A percentile compares a stretch with the other conserved stretches of the same genome.
Evolutionary conservation across 225 moss, liverwort and hornwort genomes (phyloP).

Genomic region (Sphagnum contortum): DNA sequence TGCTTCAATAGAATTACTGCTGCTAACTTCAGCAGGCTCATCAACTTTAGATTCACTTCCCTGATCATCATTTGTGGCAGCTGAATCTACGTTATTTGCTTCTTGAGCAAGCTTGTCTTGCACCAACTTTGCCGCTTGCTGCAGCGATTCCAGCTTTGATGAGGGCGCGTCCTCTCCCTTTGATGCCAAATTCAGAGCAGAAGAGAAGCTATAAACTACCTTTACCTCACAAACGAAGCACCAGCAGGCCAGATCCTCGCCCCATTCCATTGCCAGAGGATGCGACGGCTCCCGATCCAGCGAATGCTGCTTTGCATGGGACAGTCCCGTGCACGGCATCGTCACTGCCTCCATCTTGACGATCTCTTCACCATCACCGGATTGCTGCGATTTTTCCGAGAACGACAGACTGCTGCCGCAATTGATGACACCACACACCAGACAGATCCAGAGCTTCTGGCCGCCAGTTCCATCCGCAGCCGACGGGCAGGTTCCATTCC

Average conservation of each 20-base stretch:
- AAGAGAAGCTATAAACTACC: slow-evolving; percentile 1
- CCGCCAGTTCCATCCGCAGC: slow-evolving; percentile 9
- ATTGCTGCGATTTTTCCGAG: background rate
- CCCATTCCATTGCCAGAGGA: slow-evolving; percentile 47
- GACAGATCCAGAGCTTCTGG: slow-evolving; percentile 53
- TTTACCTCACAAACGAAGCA: slow-evolving; percentile 48
- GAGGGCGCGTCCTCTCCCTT: slow-evolving; percentile 10
- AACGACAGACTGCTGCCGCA: slow-evolving; percentile 13
- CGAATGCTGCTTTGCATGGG: slow-evolving; percentile 44
- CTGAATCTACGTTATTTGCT: slow-evolving; percentile 3
- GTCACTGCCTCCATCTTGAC: slow-evolving; percentile 9
- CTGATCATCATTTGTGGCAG: slow-evolving; percentile 1
- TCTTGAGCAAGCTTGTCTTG: slow-evolving; percentile 14
- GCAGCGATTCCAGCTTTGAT: slow-evolving; percentile 11
- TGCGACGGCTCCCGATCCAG: slow-evolving; percentile 25
- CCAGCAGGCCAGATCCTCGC: slow-evolving; percentile 38
- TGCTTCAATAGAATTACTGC: background rate
- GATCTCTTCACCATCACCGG: slow-evolving; percentile 3
- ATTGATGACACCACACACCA: slow-evolving; percentile 47
- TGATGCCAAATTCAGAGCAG: background rate
- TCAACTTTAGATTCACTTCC: slow-evolving; percentile 5
- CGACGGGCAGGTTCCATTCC: slow-evolving; percentile 11
- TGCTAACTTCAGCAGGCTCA: slow-evolving; percentile 4
- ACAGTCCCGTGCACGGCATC: slow-evolving; percentile 13
- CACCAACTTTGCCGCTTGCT: slow-evolving; percentile 27